A percentile compares a stretch with the other conserved stretches of the same genome.
Conservation (phyloP, 805 yeast genomes). For the Yamadazyma takamatsuzukensis region DNA sequence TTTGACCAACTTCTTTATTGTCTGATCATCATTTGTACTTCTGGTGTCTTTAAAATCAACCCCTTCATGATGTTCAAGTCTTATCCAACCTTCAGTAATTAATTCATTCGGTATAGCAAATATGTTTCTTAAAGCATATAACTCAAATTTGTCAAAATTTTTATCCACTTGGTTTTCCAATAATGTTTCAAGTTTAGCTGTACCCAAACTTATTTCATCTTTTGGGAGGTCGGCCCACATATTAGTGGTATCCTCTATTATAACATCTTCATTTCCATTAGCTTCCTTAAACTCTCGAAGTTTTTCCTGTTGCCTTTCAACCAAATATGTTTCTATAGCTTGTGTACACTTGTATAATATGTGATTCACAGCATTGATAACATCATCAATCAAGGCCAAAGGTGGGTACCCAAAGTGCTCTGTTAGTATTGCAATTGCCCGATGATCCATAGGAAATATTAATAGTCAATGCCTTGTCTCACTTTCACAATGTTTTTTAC, state of each 20-base stretch:
- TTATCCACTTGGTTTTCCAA: slow-evolving; percentile 73
- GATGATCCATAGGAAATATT: too few species aligned
- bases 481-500: too few species aligned
- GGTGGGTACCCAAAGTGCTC: slow-evolving; percentile 89
- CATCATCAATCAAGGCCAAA: slow-evolving; percentile 75
- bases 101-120: slow-evolving; percentile 66
- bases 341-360: slow-evolving; percentile 77
- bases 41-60: slow-evolving; percentile 24
- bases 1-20: slow-evolving; percentile 29
- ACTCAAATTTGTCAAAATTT: slow-evolving; percentile 82
- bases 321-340: slow-evolving; percentile 68
- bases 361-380: slow-evolving; percentile 82
- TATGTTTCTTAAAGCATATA: slow-evolving; percentile 75
- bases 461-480: neutral
- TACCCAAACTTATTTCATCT: slow-evolving; percentile 70
- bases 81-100: slow-evolving; percentile 60
- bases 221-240: slow-evolving; percentile 16
- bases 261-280: slow-evolving; percentile 14
- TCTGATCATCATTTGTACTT: slow-evolving; percentile 20
- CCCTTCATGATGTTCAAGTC: slow-evolving; percentile 65
- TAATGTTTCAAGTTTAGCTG: slow-evolving; percentile 74
- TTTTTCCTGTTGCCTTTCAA: slow-evolving; percentile 26
- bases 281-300: slow-evolving; percentile 1
- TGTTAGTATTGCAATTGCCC: slow-evolving; percentile 51
- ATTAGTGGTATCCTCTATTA: slow-evolving; percentile 11